phyloP scores from a whole-genome alignment of 78 protist genomes.

The Acrasis kona region DNA sequence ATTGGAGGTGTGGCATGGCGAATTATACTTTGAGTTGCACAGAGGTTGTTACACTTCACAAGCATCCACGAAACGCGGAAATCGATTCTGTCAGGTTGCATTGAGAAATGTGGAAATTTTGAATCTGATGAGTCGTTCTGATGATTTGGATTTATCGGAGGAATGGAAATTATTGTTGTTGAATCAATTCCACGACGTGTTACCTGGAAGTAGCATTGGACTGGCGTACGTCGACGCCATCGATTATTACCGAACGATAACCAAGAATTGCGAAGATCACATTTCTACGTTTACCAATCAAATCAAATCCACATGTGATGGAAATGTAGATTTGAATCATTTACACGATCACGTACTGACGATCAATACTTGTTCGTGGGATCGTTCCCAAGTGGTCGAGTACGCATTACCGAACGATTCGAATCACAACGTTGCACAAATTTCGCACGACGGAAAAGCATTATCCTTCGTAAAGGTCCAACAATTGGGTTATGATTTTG shows the following conservation, averaged over 20 bases:
- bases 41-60: conserved; percentile 74
- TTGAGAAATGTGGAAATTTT: conserved; percentile 36
- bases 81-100: conserved; percentile 42
- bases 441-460: background rate
- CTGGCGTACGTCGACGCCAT: background rate
- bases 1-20: conserved; percentile 17
- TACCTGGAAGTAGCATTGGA: conserved; percentile 49
- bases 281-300: no score
- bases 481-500: no score
- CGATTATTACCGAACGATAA: background rate
- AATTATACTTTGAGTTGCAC: conserved; percentile 61
- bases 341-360: no score
- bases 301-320: no score
- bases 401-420: background rate
- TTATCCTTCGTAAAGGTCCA: background rate
- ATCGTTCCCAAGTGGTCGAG: background rate
- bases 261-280: no score
- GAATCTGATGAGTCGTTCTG: background rate
- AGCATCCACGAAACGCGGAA: conserved; percentile 28
- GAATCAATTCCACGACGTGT: conserved; percentile 70
- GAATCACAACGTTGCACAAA: background rate
- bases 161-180: background rate
- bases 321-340: no score
- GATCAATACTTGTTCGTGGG: background rate
- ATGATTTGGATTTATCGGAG: background rate